Percentiles rank a stretch among this genome's conserved stretches.
phyloP scores from a whole-genome alignment of 2,329 filamentous ascomycete genomes.

The Cryphonectria nitschkei region DNA sequence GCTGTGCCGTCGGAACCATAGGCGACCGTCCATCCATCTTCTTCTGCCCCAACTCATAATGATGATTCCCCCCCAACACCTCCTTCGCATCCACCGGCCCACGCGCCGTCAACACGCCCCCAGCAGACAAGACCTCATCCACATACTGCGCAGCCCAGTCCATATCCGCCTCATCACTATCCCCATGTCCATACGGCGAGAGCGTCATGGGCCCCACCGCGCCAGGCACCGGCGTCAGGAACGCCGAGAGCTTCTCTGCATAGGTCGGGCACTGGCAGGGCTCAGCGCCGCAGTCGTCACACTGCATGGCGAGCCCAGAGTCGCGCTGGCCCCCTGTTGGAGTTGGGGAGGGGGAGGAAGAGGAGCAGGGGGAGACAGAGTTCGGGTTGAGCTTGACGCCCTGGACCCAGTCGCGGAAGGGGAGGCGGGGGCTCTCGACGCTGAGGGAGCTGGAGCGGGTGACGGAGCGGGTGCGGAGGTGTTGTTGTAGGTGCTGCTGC shows the following conservation, averaged over 20 bases:
- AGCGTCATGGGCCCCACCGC: background rate
- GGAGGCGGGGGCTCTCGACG: slow-evolving; percentile 28
- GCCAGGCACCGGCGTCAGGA: slow-evolving; percentile 23
- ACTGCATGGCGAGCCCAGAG: slow-evolving; percentile 26
- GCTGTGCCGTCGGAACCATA: background rate
- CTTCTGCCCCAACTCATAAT: background rate
- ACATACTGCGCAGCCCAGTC: slow-evolving; percentile 25
- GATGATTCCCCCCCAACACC: background rate
- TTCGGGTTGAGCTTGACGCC: slow-evolving; percentile 21
- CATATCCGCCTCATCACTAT: slow-evolving; percentile 12
- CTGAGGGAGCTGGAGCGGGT: slow-evolving; percentile 27
- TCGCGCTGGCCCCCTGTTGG: slow-evolving; percentile 20
- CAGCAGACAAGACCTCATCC: background rate
- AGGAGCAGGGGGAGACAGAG: background rate
- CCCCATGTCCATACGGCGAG: background rate
- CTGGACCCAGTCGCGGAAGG: slow-evolving; percentile 29
- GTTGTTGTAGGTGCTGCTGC: background rate
- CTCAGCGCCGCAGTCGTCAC: slow-evolving; percentile 24
- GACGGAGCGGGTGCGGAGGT: slow-evolving; percentile 5
- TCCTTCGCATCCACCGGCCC: slow-evolving; percentile 11
- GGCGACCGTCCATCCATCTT: slow-evolving; percentile 1
- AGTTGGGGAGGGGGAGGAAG: background rate
- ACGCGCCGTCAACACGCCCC: background rate
- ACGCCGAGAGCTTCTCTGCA: slow-evolving; percentile 28
- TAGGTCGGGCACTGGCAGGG: slow-evolving; percentile 25